These are phyloP conservation scores for Arabidopsis lyrata DNA, from an alignment of 441 rosid genomes.

Conservation along the genomic window DNA sequence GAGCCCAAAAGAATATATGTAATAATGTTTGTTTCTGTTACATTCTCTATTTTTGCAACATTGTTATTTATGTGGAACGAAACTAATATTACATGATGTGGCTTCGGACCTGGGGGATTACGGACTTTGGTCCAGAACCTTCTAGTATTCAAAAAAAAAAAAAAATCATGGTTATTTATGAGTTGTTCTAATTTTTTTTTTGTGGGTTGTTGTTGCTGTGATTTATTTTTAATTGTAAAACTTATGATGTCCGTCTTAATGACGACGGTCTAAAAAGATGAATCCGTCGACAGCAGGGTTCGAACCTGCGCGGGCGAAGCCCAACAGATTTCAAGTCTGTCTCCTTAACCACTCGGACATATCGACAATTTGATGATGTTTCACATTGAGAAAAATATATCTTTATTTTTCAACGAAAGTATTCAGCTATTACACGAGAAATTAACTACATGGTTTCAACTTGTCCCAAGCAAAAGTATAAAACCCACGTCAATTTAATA, in stretches of 20 bases:
- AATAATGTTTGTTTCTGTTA: constrained; percentile 8
- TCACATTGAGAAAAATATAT: neutral
- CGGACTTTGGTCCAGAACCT: too few species aligned
- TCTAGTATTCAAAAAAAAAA: too few species aligned
- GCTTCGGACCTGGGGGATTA: too few species aligned
- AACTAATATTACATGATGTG: too few species aligned
- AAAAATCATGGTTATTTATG: too few species aligned
- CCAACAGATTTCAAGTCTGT: constrained; percentile 90
- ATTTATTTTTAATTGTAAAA: too few species aligned
- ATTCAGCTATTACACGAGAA: constrained; percentile 36
- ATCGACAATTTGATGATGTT: constrained; percentile 40
- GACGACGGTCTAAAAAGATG: neutral
- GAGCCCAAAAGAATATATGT: constrained; percentile 62
- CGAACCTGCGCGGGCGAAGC: constrained; percentile 96
- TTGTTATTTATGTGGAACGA: too few species aligned
- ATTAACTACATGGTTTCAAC: constrained; percentile 40
- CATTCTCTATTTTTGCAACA: constrained; percentile 21
- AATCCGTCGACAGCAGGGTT: constrained; percentile 96
- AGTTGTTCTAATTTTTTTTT: too few species aligned
- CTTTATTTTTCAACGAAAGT: constrained; percentile 22
- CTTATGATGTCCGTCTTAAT: too few species aligned
- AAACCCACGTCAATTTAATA: constrained; percentile 29
- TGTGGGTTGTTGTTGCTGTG: too few species aligned
- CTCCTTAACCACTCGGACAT: constrained; percentile 99
- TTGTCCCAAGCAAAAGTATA: constrained; percentile 24